phyloP scores from a whole-genome alignment of 192 early-diverging fungal genomes.

The Coemansia sp. region DNA sequence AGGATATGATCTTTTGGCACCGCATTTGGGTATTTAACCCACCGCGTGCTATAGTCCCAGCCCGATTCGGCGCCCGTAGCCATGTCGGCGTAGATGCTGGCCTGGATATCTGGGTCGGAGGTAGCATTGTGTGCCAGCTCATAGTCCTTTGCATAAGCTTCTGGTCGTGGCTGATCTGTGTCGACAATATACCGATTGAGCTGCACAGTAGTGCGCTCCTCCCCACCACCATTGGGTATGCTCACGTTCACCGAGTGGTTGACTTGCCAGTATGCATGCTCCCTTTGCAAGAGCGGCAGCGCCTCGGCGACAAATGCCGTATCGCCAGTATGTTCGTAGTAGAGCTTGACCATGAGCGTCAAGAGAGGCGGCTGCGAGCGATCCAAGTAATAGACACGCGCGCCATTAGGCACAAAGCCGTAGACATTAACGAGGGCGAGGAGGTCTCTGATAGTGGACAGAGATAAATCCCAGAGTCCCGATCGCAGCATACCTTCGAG shows the following conservation, averaged over 20 bases:
- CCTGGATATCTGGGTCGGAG: constrained; percentile 13
- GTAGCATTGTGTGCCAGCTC: constrained; percentile 53
- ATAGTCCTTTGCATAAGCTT: constrained; percentile 67
- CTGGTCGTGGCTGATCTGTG: constrained; percentile 64
- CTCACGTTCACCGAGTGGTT: constrained; percentile 57
- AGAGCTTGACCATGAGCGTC: constrained; percentile 68
- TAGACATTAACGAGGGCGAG: constrained; percentile 60
- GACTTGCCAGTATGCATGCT: constrained; percentile 66
- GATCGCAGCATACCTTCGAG: constrained; percentile 66
- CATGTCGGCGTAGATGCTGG: constrained; percentile 62
- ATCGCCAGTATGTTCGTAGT: constrained; percentile 60
- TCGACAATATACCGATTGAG: constrained; percentile 64
- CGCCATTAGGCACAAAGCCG: constrained; percentile 79
- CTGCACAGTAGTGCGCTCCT: neutral
- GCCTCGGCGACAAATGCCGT: constrained; percentile 45
- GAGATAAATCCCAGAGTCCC: constrained; percentile 54
- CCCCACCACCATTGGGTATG: neutral
- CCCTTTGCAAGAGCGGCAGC: constrained; percentile 61
- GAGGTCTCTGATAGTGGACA: constrained; percentile 64
- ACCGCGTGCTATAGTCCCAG: constrained; percentile 73
- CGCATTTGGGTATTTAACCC: constrained; percentile 48
- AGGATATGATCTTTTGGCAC: constrained; percentile 36
- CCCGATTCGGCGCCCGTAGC: constrained; percentile 74
- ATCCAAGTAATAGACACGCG: constrained; percentile 74
- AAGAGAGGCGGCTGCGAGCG: constrained; percentile 78